Base-by-base conservation (phyloP, 306 rosid genomes). In the Parietaria judaica region DNA sequence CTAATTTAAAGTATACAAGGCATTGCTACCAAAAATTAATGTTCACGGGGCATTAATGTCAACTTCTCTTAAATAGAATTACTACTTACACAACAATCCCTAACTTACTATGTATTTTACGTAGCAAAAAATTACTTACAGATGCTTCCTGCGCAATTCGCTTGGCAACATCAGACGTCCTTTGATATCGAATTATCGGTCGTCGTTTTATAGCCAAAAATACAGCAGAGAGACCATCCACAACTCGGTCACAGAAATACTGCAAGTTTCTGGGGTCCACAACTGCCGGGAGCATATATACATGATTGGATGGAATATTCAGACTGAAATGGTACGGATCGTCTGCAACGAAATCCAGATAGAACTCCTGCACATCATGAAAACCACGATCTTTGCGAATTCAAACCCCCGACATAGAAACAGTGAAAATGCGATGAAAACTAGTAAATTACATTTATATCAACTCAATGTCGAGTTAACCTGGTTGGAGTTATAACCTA, bases 251-350 rank as follows among this genome's bases (percentile, higher is more conserved):
- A 69, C 90, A 82, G 72, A 86, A 92, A 54, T 49, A 67, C 75
- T 82, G 94, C 78, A 79, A 65, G 54, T 72, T 74, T 55, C 87
- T 75, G 74, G 86, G 95, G 71, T 88, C 99, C 47, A 86, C 84
- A 66, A 84, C 79, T 50, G 99, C 96, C 51, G 99, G 99, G 48
- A 92, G 92, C 90, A 92, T 92, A 68, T 92, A 88, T 37, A 72
- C 49, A 75, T 82, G 84, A 77, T 81, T 86, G 67, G 95, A 79
- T 52, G 85, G 79, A 57, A 92, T 59, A 56, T 92, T 84, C 75
- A 92, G 71, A 70, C 87, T 80, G 83, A 86, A 92, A 77, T 92
- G 98, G 74, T 77, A 88, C 37, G 90, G 88, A 86, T 88, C 98
- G 60, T 74, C 56, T 3, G 98, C 92, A 69, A 92, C 81, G 62